phyloP scores from a whole-genome alignment of 2,329 filamentous ascomycete genomes.

The Akanthomyces dipterigenus region DNA sequence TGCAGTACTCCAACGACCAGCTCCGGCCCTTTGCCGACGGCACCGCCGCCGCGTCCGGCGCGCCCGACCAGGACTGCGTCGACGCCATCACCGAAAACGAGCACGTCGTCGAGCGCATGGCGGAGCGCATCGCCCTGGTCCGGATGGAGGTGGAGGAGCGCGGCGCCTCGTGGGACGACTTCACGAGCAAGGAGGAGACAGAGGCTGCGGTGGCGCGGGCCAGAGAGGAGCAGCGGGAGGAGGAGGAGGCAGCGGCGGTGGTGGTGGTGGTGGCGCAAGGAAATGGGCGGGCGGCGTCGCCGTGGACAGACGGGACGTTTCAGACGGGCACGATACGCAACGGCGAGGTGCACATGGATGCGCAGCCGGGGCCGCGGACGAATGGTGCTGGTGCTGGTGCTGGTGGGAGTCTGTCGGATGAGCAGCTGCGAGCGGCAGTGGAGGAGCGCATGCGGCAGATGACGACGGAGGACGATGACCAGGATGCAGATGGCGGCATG shows the following conservation, averaged over 20 bases:
- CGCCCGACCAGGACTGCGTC: slow-evolving; percentile 60
- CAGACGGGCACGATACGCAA: slow-evolving; percentile 50
- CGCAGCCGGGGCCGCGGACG: slow-evolving; percentile 10
- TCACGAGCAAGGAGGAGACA: slow-evolving; percentile 37
- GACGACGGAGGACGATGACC: slow-evolving; percentile 35
- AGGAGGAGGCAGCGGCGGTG: not conserved
- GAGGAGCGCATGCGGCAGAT: slow-evolving; percentile 46
- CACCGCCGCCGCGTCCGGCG: slow-evolving; percentile 24
- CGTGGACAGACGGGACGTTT: slow-evolving; percentile 60
- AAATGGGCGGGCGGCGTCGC: slow-evolving; percentile 25
- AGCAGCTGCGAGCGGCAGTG: slow-evolving; percentile 50
- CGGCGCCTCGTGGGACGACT: slow-evolving; percentile 51
- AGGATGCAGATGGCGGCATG: slow-evolving; percentile 50
- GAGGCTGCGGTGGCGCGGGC: slow-evolving; percentile 15
- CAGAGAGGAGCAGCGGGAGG: not conserved
- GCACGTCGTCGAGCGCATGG: slow-evolving; percentile 60
- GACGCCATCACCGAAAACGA: slow-evolving; percentile 71
- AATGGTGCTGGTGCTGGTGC: not conserved
- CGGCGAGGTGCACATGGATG: slow-evolving; percentile 42
- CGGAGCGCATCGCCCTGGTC: slow-evolving; percentile 57
- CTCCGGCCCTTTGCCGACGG: slow-evolving; percentile 61
- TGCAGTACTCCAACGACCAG: slow-evolving; percentile 67
- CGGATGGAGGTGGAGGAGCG: slow-evolving; percentile 56
- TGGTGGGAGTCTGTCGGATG: slow-evolving; percentile 49
- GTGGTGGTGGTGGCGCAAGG: not conserved